These are phyloP conservation scores for Brettanomyces bruxellensis DNA, from an alignment of 805 yeast species.

Conservation along the genomic window DNA sequence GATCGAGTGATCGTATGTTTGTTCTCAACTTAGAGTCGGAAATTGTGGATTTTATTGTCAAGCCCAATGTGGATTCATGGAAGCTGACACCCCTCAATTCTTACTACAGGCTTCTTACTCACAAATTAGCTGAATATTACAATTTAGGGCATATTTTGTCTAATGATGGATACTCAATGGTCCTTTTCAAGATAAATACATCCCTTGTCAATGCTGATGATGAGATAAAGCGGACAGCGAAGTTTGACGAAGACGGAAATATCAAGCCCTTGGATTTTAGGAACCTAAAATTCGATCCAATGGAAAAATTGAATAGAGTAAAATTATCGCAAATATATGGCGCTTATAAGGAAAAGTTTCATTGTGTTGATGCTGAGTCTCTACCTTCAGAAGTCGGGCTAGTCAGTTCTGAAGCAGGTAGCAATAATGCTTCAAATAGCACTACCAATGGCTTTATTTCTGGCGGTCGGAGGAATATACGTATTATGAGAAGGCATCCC, in stretches of 20 bases:
- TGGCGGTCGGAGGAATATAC: neutral
- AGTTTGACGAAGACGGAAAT: conserved; percentile 24
- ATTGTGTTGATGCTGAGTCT: neutral
- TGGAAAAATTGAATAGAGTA: conserved; percentile 24
- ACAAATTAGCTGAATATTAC: conserved; percentile 63
- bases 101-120: conserved; percentile 57
- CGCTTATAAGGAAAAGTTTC: conserved; percentile 9
- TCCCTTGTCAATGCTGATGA: conserved; percentile 28
- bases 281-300: conserved; percentile 22
- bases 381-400: neutral
- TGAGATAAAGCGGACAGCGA: conserved; percentile 21
- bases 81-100: conserved; percentile 53
- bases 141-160: conserved; percentile 47
- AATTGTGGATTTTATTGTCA: conserved; percentile 34
- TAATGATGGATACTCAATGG: conserved; percentile 42
- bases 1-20: conserved; percentile 35
- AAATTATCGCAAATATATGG: conserved; percentile 20
- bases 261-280: conserved; percentile 24
- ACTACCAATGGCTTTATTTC: neutral
- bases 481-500: conserved; percentile 4
- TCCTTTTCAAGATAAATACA: conserved; percentile 28
- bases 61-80: conserved; percentile 31
- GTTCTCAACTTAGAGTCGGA: conserved; percentile 40
- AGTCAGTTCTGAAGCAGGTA: neutral
- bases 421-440: neutral